phyloP scores from a whole-genome alignment of 2,329 filamentous ascomycete species.

The Ceratocystis cubensis region DNA sequence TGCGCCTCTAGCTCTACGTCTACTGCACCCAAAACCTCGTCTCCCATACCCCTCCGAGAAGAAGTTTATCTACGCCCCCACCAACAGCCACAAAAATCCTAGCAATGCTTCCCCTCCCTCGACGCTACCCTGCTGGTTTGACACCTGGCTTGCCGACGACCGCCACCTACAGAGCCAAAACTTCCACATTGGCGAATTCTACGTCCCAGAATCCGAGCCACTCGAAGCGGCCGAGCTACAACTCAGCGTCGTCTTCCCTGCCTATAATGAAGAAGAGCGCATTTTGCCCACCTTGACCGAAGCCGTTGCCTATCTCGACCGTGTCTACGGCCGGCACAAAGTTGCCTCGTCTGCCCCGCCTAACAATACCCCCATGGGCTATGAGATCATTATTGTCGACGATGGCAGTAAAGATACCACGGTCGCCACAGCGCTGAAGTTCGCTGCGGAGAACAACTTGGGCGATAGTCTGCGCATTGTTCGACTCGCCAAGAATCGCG shows the following conservation, averaged over 20 bases:
- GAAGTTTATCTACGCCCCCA: conserved; percentile 67
- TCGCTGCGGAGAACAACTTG: conserved; percentile 59
- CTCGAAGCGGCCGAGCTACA: conserved; percentile 70
- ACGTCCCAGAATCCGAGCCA: conserved; percentile 36
- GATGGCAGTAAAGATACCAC: conserved; percentile 81
- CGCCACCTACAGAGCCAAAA: conserved; percentile 27
- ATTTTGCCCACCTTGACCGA: conserved; percentile 79
- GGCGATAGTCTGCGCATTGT: conserved; percentile 74
- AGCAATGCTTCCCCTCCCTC: conserved; percentile 25
- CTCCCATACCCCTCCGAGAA: conserved; percentile 65
- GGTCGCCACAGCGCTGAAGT: conserved; percentile 63
- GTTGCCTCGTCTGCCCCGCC: conserved; percentile 22
- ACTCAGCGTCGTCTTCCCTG: conserved; percentile 84
- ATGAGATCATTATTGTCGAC: conserved; percentile 86
- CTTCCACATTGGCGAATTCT: conserved; percentile 32
- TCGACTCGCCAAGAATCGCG: conserved; percentile 66
- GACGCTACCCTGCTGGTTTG: conserved; percentile 74
- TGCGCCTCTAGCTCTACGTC: conserved; percentile 43
- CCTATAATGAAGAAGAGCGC: conserved; percentile 85
- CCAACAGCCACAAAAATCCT: conserved; percentile 26
- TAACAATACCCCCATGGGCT: conserved; percentile 40
- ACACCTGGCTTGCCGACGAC: conserved; percentile 55
- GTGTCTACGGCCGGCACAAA: conserved; percentile 50
- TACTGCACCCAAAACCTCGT: conserved; percentile 72
- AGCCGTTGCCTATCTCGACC: conserved; percentile 74